phyloP scores from a whole-genome alignment of 768 basidiomycete species.

The Amylocystis lapponica region DNA sequence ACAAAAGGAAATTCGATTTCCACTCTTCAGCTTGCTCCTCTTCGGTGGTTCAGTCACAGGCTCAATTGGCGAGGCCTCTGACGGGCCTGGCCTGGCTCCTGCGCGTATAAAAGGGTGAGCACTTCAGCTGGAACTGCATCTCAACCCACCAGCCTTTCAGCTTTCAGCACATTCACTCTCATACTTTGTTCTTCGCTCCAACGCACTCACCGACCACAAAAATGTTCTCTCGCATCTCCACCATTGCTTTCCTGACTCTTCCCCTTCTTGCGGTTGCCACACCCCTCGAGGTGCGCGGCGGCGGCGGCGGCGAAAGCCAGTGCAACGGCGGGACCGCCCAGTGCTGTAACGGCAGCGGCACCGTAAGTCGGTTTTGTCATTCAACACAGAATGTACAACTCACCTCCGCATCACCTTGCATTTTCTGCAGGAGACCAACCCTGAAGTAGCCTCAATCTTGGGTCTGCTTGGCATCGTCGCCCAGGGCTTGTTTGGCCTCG shows the following conservation, averaged over 20 bases:
- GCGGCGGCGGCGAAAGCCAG: too few relatives aligned
- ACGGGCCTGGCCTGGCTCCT: neutral
- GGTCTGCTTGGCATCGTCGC: slow-evolving; percentile 20
- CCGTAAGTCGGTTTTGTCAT: neutral
- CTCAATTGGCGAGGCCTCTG: neutral
- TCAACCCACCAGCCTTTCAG: neutral
- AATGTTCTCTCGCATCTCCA: slow-evolving; percentile 11
- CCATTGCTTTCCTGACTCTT: slow-evolving; percentile 4
- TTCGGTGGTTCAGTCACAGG: neutral
- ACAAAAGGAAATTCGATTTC: too few relatives aligned
- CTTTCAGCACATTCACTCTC: neutral
- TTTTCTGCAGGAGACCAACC: slow-evolving; percentile 6
- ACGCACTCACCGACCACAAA: neutral
- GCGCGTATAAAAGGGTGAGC: too few relatives aligned
- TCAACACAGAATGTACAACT: too few relatives aligned
- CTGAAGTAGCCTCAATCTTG: slow-evolving; percentile 6
- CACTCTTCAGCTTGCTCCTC: too few relatives aligned
- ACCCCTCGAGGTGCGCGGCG: slow-evolving; percentile 9
- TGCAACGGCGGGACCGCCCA: slow-evolving; percentile 12
- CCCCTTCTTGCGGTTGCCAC: slow-evolving; percentile 17
- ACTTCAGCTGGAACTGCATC: neutral
- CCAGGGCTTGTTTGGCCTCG: slow-evolving; percentile 16
- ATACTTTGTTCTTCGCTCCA: neutral
- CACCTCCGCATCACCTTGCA: neutral
- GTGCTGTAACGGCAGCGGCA: slow-evolving; percentile 7